Evolutionary conservation across 2,329 filamentous ascomycete species (phyloP), one percentile per base, ranked within the genome.

Genomic region (Arthrobotrys pseudoclavata): DNA sequence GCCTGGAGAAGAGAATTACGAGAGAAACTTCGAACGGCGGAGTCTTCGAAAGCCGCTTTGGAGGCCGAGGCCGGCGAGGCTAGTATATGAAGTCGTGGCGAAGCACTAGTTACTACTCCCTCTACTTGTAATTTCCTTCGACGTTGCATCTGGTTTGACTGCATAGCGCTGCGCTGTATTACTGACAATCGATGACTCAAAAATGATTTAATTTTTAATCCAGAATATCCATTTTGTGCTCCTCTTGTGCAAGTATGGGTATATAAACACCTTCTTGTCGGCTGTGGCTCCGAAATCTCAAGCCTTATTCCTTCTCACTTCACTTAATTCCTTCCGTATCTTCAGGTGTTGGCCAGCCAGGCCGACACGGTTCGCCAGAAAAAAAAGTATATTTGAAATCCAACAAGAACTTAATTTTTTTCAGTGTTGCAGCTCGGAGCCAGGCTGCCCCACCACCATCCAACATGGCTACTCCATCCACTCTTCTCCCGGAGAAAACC

Each of bases 1-100:
- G 80, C 79, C 31, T 72, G 80, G 79, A 79, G 71, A 13, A 61
- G 90, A 22, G 89, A 92, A 13, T 97, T 97, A 82, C 87, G 92
- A 81, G 88, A 90, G 79, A n/a, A 40, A n/a, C 37, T 13, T 29
- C 18, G 18, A 24, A 24, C 18, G 34, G 22, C 37, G 2, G 0
- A 2, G 1, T 26, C 31, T 24, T 12, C 6, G 29, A 53, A n/a
- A 26, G 24, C 52, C 18, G 50, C 10, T 34, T 24, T 34, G 3
- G 50, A 40, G 37, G 13, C 42, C 42, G n/a, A 57, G n/a, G 3
- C 26, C 4, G 24, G 48, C 13, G 48, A 68, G 18, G 60, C 24
- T 24, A 6, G 42, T 22, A 40, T 66, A 24, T 66, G 20, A 40
- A 12, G 22, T 26, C 10, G 18, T 52, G 37, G 15, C 37, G 13